phyloP scores from a whole-genome alignment of 495 filamentous ascomycete genomes.

The Tuber aestivum region DNA sequence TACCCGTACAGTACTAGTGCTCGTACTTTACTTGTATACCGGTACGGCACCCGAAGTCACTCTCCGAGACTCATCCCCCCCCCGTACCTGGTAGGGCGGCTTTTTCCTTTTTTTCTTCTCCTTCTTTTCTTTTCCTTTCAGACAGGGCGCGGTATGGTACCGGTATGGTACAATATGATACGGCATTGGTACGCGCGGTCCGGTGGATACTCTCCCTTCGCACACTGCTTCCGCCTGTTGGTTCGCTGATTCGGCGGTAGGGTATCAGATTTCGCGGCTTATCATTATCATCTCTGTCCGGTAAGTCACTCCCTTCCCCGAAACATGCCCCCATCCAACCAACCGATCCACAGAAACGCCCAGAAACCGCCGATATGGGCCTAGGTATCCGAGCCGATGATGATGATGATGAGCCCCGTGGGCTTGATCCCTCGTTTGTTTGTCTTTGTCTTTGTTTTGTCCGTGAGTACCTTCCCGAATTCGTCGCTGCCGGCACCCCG shows the following conservation, averaged over 20 bases:
- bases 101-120: background rate
- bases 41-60: background rate
- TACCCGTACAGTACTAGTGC: too few species aligned
- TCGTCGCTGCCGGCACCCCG: background rate
- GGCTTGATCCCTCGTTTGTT: background rate
- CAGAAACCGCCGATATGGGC: background rate
- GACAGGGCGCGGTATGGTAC: too few species aligned
- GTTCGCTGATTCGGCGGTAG: background rate
- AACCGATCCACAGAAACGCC: background rate
- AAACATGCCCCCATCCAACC: background rate
- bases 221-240: background rate
- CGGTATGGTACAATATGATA: background rate
- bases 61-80: background rate
- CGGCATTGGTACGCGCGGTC: background rate
- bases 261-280: background rate
- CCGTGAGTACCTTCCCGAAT: background rate
- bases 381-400: conserved; percentile 2
- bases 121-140: too few species aligned
- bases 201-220: background rate
- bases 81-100: too few species aligned
- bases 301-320: background rate
- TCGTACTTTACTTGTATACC: too few species aligned
- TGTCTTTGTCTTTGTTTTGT: background rate
- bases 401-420: background rate
- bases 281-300: background rate